phyloP scores from a whole-genome alignment of 2,329 filamentous ascomycete species.

The Lecanicillium sp. region DNA sequence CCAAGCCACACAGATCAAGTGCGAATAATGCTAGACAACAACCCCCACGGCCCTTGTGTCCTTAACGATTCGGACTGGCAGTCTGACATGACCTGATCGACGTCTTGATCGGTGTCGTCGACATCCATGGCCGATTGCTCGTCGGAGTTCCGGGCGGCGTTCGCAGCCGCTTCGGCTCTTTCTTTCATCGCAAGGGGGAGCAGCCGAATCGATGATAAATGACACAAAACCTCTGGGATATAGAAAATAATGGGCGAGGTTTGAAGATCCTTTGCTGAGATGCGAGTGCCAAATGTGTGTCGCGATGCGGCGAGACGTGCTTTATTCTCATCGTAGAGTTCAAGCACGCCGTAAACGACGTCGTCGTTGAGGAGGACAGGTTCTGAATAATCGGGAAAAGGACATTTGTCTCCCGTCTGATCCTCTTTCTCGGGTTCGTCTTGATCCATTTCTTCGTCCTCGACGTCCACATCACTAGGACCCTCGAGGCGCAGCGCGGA shows the following conservation, averaged over 20 bases:
- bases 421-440: background rate
- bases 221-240: slow-evolving; percentile 1
- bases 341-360: background rate
- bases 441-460: background rate
- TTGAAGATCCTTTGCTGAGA: slow-evolving; percentile 1
- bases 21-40: too few relatives aligned
- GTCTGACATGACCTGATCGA: background rate
- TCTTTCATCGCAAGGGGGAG: too few relatives aligned
- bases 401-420: background rate
- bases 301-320: background rate
- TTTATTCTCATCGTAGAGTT: background rate
- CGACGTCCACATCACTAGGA: background rate
- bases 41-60: background rate
- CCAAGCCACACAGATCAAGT: too few relatives aligned
- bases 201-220: background rate
- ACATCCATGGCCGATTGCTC: too few relatives aligned
- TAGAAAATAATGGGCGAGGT: slow-evolving; percentile 3
- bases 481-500: background rate
- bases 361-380: slow-evolving; percentile 3
- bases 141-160: too few relatives aligned
- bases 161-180: too few relatives aligned
- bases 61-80: background rate
- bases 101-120: too few relatives aligned
- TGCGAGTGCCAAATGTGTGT: background rate
- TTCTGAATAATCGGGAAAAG: slow-evolving; percentile 5